Evolutionary conservation across 2,329 filamentous ascomycete genomes (phyloP), one percentile per base, ranked within the genome.

Genomic region (Thermoascus crustaceus): DNA sequence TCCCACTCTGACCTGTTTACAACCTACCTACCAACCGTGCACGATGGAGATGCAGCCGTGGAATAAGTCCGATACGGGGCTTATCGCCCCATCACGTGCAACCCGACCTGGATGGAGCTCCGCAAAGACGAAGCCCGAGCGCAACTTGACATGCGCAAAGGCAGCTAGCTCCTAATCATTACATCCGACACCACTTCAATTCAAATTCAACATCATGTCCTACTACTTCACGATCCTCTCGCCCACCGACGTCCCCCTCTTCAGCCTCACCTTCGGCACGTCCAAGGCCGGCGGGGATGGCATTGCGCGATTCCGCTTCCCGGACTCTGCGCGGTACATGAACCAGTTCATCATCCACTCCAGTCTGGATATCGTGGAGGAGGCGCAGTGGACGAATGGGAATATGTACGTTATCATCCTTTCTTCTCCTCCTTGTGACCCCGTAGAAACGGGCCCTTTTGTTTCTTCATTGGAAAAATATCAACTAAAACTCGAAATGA

Each of bases 171-270:
- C n/a, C n/a, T n/a, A n/a, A n/a, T n/a, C n/a, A n/a, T n/a, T n/a
- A n/a, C n/a, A n/a, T n/a, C n/a, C n/a, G n/a, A n/a, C n/a, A n/a
- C n/a, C n/a, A n/a, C n/a, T n/a, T n/a, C n/a, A n/a, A n/a, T n/a
- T n/a, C n/a, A n/a, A n/a, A n/a, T n/a, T n/a, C n/a, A n/a, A n/a
- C n/a, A n/a, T n/a, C n/a, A 96, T 96, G 91, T 95, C 88, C 41
- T 98, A 96, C 73, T 95, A 95, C 71, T 96, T 98, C 67, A 85
- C 85, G 57, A 94, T 98, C 50, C 78, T 98, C 61, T 91, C 88
- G 56, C 93, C 87, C 14, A 85, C 86, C 52, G 91, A 98, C 69
- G 93, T 89, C 57, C 89, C 91, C 21, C 76, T 98, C 48, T 98
- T 96, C 68, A 89, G 94, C 67, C 78, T 93, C 64, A 88, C 94